These are phyloP conservation scores for Clonostachys chloroleuca DNA, from an alignment of 2,329 filamentous ascomycete genomes.

Conservation along the genomic window DNA sequence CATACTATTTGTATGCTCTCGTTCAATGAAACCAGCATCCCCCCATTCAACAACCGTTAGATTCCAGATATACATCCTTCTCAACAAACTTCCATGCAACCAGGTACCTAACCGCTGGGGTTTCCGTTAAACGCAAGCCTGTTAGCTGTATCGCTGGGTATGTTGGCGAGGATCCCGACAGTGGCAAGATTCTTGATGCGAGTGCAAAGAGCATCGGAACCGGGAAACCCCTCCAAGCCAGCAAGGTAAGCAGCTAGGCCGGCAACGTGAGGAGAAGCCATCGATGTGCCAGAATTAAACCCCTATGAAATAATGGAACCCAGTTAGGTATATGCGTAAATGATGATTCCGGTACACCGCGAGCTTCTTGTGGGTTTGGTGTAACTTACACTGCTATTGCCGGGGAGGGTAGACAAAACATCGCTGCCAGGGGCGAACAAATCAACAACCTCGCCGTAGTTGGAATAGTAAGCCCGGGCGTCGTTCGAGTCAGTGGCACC, in stretches of 20 bases:
- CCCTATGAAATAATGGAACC: constrained; percentile 2
- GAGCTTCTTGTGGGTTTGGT: no score
- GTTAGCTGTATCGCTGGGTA: constrained; percentile 42
- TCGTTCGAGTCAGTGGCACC: constrained; percentile 34
- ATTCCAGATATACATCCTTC: no score
- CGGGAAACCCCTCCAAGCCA: constrained; percentile 30
- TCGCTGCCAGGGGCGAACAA: constrained; percentile 40
- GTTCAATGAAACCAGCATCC: no score
- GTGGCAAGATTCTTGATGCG: constrained; percentile 38
- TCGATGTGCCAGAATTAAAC: constrained; percentile 36
- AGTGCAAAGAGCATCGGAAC: constrained; percentile 38
- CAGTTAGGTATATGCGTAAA: no score
- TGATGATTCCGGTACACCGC: no score
- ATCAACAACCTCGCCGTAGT: constrained; percentile 42
- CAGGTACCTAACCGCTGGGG: no score
- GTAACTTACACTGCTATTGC: constrained; percentile 28
- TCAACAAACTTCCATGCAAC: no score
- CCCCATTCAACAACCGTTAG: no score
- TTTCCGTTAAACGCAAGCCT: constrained; percentile 50
- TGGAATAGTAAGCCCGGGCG: constrained; percentile 38
- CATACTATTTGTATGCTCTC: no score
- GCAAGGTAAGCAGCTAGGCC: constrained; percentile 38
- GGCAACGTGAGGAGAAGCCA: constrained; percentile 31
- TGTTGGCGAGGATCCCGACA: constrained; percentile 29
- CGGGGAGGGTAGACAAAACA: constrained; percentile 39